A percentile compares a stretch with the other conserved stretches of the same genome.
Conservation (phyloP, 257 asterid genomes). For the Primulina huaijiensis region DNA sequence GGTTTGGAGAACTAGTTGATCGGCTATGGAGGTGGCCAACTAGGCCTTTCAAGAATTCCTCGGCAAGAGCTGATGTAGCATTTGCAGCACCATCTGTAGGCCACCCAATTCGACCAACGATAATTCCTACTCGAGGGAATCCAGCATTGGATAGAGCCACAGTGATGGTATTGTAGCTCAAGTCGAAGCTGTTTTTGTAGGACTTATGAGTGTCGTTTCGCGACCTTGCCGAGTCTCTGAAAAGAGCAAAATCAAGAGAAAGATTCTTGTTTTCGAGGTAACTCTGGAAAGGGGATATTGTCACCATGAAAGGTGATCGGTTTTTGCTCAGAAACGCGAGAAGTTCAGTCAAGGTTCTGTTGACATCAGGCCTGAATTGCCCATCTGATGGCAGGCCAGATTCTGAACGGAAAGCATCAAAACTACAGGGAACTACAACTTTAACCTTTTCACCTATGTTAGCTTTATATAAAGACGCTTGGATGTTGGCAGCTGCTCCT, state of each 20-base stretch:
- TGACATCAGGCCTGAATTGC: slow-evolving; percentile 59
- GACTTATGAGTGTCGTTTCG: slow-evolving; percentile 43
- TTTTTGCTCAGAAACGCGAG: slow-evolving; percentile 59
- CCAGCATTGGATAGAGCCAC: slow-evolving; percentile 55
- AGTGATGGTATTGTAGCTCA: slow-evolving; percentile 48
- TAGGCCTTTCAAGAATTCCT: slow-evolving; percentile 57
- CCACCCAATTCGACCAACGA: slow-evolving; percentile 73
- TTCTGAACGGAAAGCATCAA: slow-evolving; percentile 51
- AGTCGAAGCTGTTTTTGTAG: slow-evolving; percentile 64
- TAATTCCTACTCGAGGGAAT: slow-evolving; percentile 45
- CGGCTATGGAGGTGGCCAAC: slow-evolving; percentile 48
- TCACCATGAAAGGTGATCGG: slow-evolving; percentile 61
- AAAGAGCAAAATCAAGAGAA: slow-evolving; percentile 72
- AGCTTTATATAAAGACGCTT: slow-evolving; percentile 58
- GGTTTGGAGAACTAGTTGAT: slow-evolving; percentile 45
- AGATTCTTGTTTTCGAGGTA: slow-evolving; percentile 57
- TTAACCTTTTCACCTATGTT: slow-evolving; percentile 57
- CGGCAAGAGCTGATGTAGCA: slow-evolving; percentile 47
- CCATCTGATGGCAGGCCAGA: slow-evolving; percentile 57
- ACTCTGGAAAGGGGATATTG: slow-evolving; percentile 63
- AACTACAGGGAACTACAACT: slow-evolving; percentile 74
- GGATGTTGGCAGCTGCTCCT: slow-evolving; percentile 68
- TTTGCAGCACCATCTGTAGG: slow-evolving; percentile 83
- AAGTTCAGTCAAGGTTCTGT: slow-evolving; percentile 70
- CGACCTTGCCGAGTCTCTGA: slow-evolving; percentile 47